Evolutionary conservation across 805 yeast species (phyloP), one percentile per base, ranked within the genome.

Genomic region (Suhomyces sp.): DNA sequence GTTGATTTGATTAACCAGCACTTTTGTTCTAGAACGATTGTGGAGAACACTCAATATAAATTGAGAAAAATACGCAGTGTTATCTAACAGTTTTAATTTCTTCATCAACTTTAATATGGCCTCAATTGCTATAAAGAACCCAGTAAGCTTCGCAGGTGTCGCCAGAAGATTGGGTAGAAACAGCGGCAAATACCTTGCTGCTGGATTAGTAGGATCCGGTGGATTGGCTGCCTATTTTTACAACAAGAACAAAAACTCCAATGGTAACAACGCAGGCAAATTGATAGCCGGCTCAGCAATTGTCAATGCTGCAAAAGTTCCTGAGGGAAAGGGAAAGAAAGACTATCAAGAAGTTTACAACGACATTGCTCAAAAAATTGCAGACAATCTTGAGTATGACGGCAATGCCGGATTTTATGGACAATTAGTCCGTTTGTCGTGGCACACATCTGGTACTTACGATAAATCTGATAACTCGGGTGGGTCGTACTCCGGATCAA

Each of bases 291-390:
- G 50, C 3, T 17, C 50, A n/a, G 50, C 46, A 6, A 53, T 60
- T 15, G 59, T 65, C 46, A 63, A 67, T 45, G 51, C 51, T n/a
- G 70, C 78, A 6, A 61, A 70, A 7, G 57, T 72, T 24, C 76
- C 77, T 10, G 65, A 72, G 6, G 72, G 61, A 6, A 61, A 73
- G 60, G 58, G 71, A 3, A 67, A 62, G 48, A 73, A 76, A 10
- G 89, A 87, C 57, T 91, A 79, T 65, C 91, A 79, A 67, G 61
- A 73, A 53, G 82, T 82, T 54, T 93, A 84, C 71, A 85, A 82
- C 72, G 94, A 83, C 57, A 89, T 82, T 78, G 97, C 85, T 33
- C 64, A 51, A 46, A 57, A 57, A 29, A 51, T 57, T 43, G 49
- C 29, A 15, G 57, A 57, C 47, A 56, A 55, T 40, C 61, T 56